Base-by-base conservation (phyloP, 208 protist species). In the Trypanosoma melophagium region DNA sequence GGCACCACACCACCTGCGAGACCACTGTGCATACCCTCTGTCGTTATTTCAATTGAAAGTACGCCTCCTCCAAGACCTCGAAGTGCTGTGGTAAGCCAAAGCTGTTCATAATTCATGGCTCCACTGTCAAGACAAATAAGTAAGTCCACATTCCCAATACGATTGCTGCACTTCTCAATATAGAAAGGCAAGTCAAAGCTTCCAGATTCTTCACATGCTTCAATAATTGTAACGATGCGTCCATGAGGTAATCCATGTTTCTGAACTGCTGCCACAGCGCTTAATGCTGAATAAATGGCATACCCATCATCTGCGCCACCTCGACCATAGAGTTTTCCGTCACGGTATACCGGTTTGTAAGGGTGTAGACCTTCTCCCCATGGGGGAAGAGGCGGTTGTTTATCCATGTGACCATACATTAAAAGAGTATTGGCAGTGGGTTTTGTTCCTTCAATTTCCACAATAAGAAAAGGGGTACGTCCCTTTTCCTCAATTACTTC, bases 351-450 rank as follows among this genome's bases (percentile, higher is more conserved):
- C 0, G 93, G 84, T 63, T 81, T 93, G 72, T 93, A 86, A 0
- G 93, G 90, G 64, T 87, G 84, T 9, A 97, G 81, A 13, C 93
- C 97, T 42, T 95, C 93, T 14, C 41, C 72, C 97, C 97, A 99
- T 41, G 80, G 80, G 21, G 73, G 84, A 41, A 98, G 70, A 22
- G 96, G 97, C 25, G 97, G 97, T 87, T 98, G 96, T 80, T 98
- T 98, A 71, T 98, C 97, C 85, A 98, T 92, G 72, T 98, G 97
- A 40, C 97, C 97, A 79, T 98, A 99, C 72, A 98, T 87, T 16
- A 99, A 79, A 41, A 97, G 82, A 31, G 86, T 91, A 53, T 86
- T 81, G 41, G 70, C 57, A 8, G 76, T 89, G 19, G 81, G 69
- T 40, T 69, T 66, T 17, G 86, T 92, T 13, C 79, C 86, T 13